Evolutionary conservation across 345 rosid genomes (phyloP), one percentile per base, ranked within the genome.

Genomic region (Physaria fendleri): DNA sequence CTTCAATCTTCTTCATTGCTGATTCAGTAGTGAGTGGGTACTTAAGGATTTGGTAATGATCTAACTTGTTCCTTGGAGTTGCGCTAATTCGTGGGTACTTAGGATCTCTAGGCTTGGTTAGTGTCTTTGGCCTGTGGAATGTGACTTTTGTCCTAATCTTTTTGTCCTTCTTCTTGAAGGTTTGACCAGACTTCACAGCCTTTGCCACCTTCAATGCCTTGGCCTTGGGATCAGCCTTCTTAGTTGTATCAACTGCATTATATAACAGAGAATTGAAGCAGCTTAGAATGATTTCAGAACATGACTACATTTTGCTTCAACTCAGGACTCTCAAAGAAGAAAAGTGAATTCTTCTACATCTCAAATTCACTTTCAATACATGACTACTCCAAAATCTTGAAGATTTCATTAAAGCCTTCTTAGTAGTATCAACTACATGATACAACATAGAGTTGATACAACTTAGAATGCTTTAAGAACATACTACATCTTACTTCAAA

Each of bases 1-100:
- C 97, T 30, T 93, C 97, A 46, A 89, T 93, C 78, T 89, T 93
- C 71, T 89, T 89, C 97, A 93, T 93, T 0, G 99, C 97, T 1
- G 90, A 83, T 63, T 92, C 95, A 0, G 99, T 93, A 9, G 97
- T 93, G 64, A 93, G 88, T 7, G 97, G 99, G 59, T 68, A 87
- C 72, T 93, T 87, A 54, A 93, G 83, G 55, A 93, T 93, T 73
- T 80, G 88, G 72, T 89, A 93, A 2, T 89, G 97, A 28, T 89
- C 99, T 2, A 93, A 80, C 84, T 93, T 93, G 72, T 93, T 84
- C 78, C 99, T 89, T 0, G 86, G 85, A 3, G 94, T 65, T n/a
- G 94, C 99, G 38, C 95, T 84, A 42, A 81, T 71, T 41, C 88
- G 81, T 6, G 85, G 82, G 48, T 89, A 89, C 71, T 92, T 92